Evolutionary conservation across 805 yeast species (phyloP).

Genomic region (Zygosaccharomyces rouxii): DNA sequence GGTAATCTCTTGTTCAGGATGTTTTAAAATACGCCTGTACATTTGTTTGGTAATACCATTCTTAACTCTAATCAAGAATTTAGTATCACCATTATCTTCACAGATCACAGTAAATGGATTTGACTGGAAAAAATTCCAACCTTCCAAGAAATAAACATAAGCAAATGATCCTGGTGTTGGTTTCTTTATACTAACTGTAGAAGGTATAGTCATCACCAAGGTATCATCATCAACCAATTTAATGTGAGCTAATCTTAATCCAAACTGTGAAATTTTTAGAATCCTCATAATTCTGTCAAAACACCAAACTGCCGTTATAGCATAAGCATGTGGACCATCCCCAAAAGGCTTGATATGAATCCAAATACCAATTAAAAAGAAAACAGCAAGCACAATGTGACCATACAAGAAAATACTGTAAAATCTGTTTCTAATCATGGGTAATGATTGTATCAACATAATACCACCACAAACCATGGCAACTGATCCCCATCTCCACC

Average conservation of each 20-base stretch:
- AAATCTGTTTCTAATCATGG: slow-evolving; percentile 42
- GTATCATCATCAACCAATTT: slow-evolving; percentile 27
- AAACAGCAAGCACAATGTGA: slow-evolving; percentile 43
- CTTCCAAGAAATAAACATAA: slow-evolving; percentile 48
- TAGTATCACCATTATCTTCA: slow-evolving; percentile 19
- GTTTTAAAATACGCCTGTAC: slow-evolving; percentile 30
- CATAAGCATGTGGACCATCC: slow-evolving; percentile 49
- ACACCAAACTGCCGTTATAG: slow-evolving; percentile 63
- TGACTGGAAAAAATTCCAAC: slow-evolving; percentile 42
- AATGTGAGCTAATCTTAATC: slow-evolving; percentile 50
- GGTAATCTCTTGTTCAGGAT: slow-evolving; percentile 34
- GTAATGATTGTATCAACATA: slow-evolving; percentile 44
- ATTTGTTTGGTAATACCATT: slow-evolving; percentile 53
- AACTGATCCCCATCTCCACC: slow-evolving; percentile 38
- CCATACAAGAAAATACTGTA: slow-evolving; percentile 44
- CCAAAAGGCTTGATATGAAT: slow-evolving; percentile 40
- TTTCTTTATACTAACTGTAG: slow-evolving; percentile 22
- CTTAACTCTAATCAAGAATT: slow-evolving; percentile 38
- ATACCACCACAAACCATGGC: slow-evolving; percentile 37
- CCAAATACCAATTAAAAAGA: slow-evolving; percentile 47
- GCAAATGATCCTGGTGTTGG: slow-evolving; percentile 58
- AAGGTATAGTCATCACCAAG: slow-evolving; percentile 37
- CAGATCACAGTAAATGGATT: slow-evolving; percentile 67
- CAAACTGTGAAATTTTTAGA: slow-evolving; percentile 52
- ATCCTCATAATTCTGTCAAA: slow-evolving; percentile 59